Conservation (phyloP, 169 alveolate species). For the Plasmodium gonderi region DNA sequence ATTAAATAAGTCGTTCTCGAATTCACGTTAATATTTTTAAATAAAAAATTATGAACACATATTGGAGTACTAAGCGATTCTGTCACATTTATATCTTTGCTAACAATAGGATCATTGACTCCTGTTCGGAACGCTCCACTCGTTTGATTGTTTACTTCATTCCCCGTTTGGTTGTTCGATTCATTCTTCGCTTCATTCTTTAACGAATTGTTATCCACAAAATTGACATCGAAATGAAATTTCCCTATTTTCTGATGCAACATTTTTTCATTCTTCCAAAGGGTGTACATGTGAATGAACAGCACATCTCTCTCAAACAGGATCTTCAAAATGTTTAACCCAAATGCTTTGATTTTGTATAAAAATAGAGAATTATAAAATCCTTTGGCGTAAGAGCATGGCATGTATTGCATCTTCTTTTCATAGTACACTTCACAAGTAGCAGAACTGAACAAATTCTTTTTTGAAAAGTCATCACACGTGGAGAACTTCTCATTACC, state of each 20-base stretch:
- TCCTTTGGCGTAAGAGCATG: slow-evolving; percentile 63
- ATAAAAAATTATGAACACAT: slow-evolving; percentile 58
- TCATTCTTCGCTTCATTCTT: background rate
- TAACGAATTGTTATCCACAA: too few species aligned
- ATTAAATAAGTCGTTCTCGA: slow-evolving; percentile 61
- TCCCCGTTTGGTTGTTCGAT: background rate
- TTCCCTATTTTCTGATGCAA: slow-evolving; percentile 23
- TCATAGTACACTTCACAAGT: slow-evolving; percentile 27
- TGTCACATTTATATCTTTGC: slow-evolving; percentile 30
- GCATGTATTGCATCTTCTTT: slow-evolving; percentile 40
- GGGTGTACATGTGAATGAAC: slow-evolving; percentile 63
- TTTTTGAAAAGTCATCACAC: background rate
- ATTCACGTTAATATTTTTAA: slow-evolving; percentile 67
- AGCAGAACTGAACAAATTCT: background rate
- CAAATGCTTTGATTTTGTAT: slow-evolving; percentile 22
- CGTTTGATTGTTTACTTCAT: background rate
- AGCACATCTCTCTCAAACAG: slow-evolving; percentile 66
- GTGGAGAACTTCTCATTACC: background rate
- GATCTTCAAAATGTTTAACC: slow-evolving; percentile 28
- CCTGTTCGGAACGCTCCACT: background rate
- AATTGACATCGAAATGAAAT: slow-evolving; percentile 10
- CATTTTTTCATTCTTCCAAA: slow-evolving; percentile 71
- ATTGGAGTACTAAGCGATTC: slow-evolving; percentile 47
- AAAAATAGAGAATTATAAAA: slow-evolving; percentile 4
- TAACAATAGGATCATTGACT: background rate